A percentile compares a stretch with the other conserved stretches of the same genome.
Evolutionary conservation across 768 basidiomycete genomes (phyloP).

Genomic region (Amanita pseudoporphyria): DNA sequence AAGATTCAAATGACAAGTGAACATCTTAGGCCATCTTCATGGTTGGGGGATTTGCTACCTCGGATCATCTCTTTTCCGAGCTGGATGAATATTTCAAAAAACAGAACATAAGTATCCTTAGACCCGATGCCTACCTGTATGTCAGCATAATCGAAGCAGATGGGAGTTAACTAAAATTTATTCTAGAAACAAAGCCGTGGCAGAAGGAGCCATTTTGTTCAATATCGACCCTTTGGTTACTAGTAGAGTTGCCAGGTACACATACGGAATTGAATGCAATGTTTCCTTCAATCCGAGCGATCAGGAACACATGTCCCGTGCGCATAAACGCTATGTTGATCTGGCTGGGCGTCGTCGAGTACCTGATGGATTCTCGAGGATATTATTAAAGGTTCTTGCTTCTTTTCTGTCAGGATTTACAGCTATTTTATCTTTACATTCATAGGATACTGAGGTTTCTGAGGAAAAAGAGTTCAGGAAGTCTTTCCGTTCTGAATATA

Average conservation of each 20-base stretch:
- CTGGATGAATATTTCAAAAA: no score
- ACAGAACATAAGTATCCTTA: constrained; percentile 24
- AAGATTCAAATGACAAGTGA: no score
- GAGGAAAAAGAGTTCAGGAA: no score
- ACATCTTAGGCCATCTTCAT: constrained; percentile 28
- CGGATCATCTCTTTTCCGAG: no score
- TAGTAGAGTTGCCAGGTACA: constrained; percentile 15
- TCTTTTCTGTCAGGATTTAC: not conserved
- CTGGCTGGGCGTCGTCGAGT: constrained; percentile 4
- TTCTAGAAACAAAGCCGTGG: constrained; percentile 14
- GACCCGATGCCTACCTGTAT: constrained; percentile 38
- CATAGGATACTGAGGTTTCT: no score
- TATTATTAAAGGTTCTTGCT: constrained; percentile 8
- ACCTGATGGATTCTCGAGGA: constrained; percentile 7
- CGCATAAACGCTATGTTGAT: not conserved
- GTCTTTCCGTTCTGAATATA: constrained; percentile 6
- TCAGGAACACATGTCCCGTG: constrained; percentile 8
- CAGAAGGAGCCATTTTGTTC: no score
- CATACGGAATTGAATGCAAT: constrained; percentile 9
- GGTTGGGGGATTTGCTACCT: no score
- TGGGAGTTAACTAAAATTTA: constrained; percentile 16
- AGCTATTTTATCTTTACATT: not conserved
- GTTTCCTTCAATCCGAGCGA: constrained; percentile 6
- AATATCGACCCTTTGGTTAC: no score
- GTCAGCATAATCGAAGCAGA: constrained; percentile 19